These are phyloP conservation scores for Camelina hispida DNA, from an alignment of 345 rosid species.

Conservation along the genomic window DNA sequence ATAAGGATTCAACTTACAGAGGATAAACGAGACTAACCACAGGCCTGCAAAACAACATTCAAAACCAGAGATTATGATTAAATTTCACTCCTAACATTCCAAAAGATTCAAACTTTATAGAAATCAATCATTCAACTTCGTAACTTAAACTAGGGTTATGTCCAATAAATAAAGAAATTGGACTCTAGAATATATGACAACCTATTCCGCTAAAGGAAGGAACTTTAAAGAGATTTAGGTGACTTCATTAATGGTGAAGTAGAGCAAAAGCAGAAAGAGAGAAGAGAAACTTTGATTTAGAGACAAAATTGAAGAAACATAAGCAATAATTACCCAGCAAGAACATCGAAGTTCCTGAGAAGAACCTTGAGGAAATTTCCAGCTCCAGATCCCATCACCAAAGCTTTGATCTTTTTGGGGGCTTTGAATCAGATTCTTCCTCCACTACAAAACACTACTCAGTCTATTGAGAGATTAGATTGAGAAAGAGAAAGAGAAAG, in stretches of 20 bases:
- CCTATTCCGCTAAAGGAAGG: neutral
- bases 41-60: constrained; percentile 63
- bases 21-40: constrained; percentile 90
- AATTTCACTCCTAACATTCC: neutral
- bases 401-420: constrained; percentile 14
- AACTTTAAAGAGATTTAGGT: neutral
- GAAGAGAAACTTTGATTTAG: neutral
- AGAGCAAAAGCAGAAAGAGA: neutral
- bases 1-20: constrained; percentile 64
- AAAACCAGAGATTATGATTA: constrained; percentile 11
- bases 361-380: constrained; percentile 72
- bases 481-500: neutral
- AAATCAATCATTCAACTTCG: neutral
- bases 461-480: constrained; percentile 3
- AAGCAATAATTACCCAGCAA: constrained; percentile 94
- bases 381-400: constrained; percentile 70
- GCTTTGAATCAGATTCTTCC: constrained; percentile 25
- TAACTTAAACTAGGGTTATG: neutral
- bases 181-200: neutral
- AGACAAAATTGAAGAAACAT: neutral
- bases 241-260: neutral
- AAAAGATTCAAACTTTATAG: neutral
- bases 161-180: neutral
- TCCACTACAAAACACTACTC: constrained; percentile 10
- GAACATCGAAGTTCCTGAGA: constrained; percentile 81